Percentiles rank a stretch among this genome's conserved stretches.
Evolutionary conservation across 495 filamentous ascomycete species (phyloP).

Genomic region (Penicillium subrubescens): DNA sequence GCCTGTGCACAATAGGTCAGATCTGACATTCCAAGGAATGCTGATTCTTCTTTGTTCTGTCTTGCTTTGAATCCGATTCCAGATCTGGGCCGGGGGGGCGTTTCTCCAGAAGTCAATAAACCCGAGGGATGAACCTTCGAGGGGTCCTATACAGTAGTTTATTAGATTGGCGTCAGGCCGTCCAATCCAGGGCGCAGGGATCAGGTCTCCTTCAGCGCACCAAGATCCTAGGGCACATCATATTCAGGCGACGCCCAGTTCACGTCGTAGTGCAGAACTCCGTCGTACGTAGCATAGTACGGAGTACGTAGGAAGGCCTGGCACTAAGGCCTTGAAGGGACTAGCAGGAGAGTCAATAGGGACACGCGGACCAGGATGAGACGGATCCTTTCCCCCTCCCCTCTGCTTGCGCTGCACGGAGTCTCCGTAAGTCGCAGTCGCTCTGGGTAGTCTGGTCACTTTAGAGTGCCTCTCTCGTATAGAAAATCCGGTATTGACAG

Average conservation of each 20-base stretch:
- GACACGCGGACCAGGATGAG: not conserved
- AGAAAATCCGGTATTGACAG: not conserved
- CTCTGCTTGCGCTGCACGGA: not conserved
- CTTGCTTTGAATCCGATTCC: not conserved
- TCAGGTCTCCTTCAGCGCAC: not conserved
- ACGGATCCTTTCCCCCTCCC: not conserved
- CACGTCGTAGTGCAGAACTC: conserved; percentile 4
- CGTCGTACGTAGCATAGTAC: not conserved
- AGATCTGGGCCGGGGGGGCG: not conserved
- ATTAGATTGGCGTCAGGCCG: not conserved
- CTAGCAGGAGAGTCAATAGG: not conserved
- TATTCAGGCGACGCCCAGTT: not conserved
- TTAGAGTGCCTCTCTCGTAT: not conserved
- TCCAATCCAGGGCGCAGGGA: conserved; percentile 11
- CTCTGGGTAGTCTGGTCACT: not conserved
- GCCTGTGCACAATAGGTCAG: not conserved
- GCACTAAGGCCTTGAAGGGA: conserved; percentile 1
- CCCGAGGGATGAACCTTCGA: conserved; percentile 5
- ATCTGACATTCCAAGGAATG: not conserved
- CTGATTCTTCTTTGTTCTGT: not conserved
- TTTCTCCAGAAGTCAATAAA: not conserved
- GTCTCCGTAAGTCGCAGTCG: not conserved
- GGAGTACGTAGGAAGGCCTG: not conserved
- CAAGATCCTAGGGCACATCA: conserved; percentile 5
- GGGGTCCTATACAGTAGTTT: not conserved